These are phyloP conservation scores for Boletus rufocinnamomeus DNA, from an alignment of 768 basidiomycete genomes.

Conservation along the genomic window DNA sequence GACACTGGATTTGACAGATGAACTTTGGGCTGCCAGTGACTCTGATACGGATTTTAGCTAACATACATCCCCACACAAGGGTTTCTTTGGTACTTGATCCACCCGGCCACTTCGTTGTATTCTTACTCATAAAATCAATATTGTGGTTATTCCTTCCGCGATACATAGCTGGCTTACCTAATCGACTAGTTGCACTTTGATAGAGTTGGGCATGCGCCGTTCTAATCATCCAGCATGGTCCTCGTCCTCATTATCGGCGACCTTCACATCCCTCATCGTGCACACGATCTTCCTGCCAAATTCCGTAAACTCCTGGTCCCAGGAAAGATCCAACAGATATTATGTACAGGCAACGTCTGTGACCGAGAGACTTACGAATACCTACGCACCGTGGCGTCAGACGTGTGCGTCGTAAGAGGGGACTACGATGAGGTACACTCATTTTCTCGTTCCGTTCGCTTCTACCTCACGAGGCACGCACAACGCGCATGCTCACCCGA, in stretches of 20 bases:
- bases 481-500: slow-evolving; percentile 2
- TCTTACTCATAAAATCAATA: not conserved
- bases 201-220: not conserved
- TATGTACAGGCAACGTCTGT: slow-evolving; percentile 97
- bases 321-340: slow-evolving; percentile 97
- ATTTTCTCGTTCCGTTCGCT: not conserved
- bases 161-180: slow-evolving; percentile 28
- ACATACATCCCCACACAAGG: not conserved
- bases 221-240: slow-evolving; percentile 43
- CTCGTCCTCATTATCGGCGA: slow-evolving; percentile 97
- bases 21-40: slow-evolving; percentile 5
- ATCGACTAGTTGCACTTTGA: slow-evolving; percentile 6
- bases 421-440: slow-evolving; percentile 90
- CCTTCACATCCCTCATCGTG: slow-evolving; percentile 90
- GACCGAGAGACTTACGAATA: slow-evolving; percentile 98
- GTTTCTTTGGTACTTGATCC: not conserved
- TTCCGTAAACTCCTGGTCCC: slow-evolving; percentile 96
- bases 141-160: not conserved
- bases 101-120: not conserved
- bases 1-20: slow-evolving; percentile 4
- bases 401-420: slow-evolving; percentile 88
- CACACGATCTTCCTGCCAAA: slow-evolving; percentile 89
- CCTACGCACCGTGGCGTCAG: slow-evolving; percentile 89
- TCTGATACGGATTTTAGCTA: slow-evolving; percentile 4
- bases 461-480: not conserved